Evolutionary conservation across 495 filamentous ascomycete species (phyloP).

Genomic region (Collariella sp.): DNA sequence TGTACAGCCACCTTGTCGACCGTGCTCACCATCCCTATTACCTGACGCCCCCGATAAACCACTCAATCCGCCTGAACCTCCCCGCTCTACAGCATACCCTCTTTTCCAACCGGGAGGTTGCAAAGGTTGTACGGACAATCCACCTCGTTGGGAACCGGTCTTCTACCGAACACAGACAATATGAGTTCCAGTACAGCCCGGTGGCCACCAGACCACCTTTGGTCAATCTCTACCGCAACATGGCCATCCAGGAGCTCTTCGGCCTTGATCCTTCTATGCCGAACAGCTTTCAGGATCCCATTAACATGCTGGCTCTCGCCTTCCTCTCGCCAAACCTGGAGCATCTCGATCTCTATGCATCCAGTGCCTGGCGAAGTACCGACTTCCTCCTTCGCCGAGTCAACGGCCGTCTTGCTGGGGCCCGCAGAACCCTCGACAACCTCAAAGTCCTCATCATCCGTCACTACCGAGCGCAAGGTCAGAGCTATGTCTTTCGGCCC

Average conservation of each 20-base stretch:
- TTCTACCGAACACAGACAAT: too few relatives aligned
- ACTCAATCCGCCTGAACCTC: not conserved
- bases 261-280: too few relatives aligned
- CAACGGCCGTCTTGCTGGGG: not conserved
- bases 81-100: too few relatives aligned
- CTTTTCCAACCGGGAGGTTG: too few relatives aligned
- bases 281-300: not conserved
- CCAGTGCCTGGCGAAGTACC: not conserved
- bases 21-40: not conserved
- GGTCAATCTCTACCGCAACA: too few relatives aligned
- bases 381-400: not conserved
- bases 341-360: not conserved
- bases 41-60: not conserved
- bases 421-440: not conserved
- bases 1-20: not conserved
- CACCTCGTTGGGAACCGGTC: too few relatives aligned
- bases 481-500: not conserved
- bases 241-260: too few relatives aligned
- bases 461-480: not conserved
- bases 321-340: not conserved
- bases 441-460: not conserved
- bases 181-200: too few relatives aligned
- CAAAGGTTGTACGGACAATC: too few relatives aligned
- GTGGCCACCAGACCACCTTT: too few relatives aligned
- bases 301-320: not conserved